A percentile compares a stretch with the other conserved stretches of the same genome.
phyloP scores from a whole-genome alignment of 192 early-diverging fungal species.

The Coemansia sp. region DNA sequence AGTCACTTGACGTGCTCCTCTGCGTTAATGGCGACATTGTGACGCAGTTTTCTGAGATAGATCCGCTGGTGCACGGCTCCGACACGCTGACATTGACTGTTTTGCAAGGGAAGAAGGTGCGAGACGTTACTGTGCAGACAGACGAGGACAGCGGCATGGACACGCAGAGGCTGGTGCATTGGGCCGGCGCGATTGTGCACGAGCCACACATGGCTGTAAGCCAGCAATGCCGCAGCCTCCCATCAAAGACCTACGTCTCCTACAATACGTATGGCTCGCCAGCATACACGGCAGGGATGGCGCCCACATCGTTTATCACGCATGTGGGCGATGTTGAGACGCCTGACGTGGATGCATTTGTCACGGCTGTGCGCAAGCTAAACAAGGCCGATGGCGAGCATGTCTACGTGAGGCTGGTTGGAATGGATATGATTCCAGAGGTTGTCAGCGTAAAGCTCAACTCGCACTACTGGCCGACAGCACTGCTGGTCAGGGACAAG shows the following conservation, averaged over 20 bases:
- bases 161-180: conserved; percentile 63
- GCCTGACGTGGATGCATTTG: conserved; percentile 60
- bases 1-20: conserved; percentile 65
- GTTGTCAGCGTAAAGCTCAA: conserved; percentile 70
- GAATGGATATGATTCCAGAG: conserved; percentile 54
- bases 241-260: conserved; percentile 63
- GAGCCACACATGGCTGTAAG: conserved; percentile 66
- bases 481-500: conserved; percentile 56
- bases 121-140: not conserved
- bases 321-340: conserved; percentile 63
- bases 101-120: conserved; percentile 63
- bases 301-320: conserved; percentile 63
- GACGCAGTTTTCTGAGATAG: conserved; percentile 60
- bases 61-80: conserved; percentile 54
- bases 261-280: conserved; percentile 66
- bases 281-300: conserved; percentile 59
- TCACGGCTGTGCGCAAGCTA: conserved; percentile 53
- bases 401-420: conserved; percentile 46
- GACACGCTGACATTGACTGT: conserved; percentile 52
- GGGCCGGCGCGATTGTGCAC: conserved; percentile 81
- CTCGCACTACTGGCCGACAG: conserved; percentile 73
- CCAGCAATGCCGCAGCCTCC: conserved; percentile 63
- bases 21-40: conserved; percentile 61
- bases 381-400: conserved; percentile 48
- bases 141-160: conserved; percentile 6